Conservation (phyloP, 2,329 filamentous ascomycete genomes). For the Sclerotinia borealis region DNA sequence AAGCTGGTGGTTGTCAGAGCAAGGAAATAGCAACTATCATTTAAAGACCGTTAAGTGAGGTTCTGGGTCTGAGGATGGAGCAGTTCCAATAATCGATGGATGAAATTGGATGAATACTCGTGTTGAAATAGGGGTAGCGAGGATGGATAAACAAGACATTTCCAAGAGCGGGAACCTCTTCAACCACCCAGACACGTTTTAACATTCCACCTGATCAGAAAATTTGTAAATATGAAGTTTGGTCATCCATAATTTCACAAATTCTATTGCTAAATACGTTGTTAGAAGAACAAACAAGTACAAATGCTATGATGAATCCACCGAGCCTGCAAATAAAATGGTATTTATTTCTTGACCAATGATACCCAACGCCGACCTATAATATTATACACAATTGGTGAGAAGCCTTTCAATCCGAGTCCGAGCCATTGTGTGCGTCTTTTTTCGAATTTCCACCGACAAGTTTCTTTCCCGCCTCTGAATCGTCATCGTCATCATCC, state of each 20-base stretch:
- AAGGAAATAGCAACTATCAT: no score
- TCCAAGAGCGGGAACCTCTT: background rate
- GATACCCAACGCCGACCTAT: conserved; percentile 12
- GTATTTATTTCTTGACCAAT: background rate
- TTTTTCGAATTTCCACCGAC: conserved; percentile 30
- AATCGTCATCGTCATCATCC: conserved; percentile 60
- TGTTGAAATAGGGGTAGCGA: background rate
- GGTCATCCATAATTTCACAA: background rate
- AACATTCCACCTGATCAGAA: background rate
- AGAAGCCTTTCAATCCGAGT: background rate
- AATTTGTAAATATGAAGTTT: background rate
- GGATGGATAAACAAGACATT: background rate
- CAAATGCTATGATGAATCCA: background rate
- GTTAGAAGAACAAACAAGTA: background rate
- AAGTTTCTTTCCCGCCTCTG: conserved; percentile 46
- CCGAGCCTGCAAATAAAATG: background rate
- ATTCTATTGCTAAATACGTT: conserved; percentile 9
- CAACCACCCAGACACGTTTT: background rate
- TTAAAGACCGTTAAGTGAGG: no score
- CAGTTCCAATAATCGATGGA: background rate
- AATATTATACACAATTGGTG: conserved; percentile 15
- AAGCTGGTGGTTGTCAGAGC: no score
- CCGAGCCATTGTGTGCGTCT: conserved; percentile 9
- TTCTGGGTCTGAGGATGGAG: background rate
- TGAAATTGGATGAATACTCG: background rate